These are phyloP conservation scores for Silene uniflora DNA, from an alignment of 148 eudicot genomes.

Conservation along the genomic window DNA sequence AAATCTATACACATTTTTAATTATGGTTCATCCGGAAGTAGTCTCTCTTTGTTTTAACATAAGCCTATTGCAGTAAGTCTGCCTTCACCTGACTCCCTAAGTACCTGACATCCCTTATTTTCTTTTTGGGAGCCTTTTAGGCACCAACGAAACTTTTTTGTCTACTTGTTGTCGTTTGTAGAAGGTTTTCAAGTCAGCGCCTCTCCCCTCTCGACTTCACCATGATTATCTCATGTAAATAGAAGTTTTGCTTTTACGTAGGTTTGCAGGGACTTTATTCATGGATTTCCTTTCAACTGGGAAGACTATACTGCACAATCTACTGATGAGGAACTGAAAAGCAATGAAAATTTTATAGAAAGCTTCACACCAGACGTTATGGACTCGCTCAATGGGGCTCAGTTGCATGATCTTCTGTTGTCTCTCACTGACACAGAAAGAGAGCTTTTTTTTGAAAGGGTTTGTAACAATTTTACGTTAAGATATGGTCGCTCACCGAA, in stretches of 20 bases:
- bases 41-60: background rate
- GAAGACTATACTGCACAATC: conserved; percentile 37
- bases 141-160: no score
- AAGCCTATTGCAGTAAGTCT: background rate
- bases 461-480: conserved; percentile 9
- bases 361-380: conserved; percentile 18
- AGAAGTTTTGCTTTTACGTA: conserved; percentile 20
- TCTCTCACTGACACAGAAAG: conserved; percentile 21
- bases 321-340: conserved; percentile 27
- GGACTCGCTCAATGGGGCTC: conserved; percentile 23
- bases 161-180: no score
- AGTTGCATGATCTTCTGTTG: conserved; percentile 29
- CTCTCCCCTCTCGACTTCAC: background rate
- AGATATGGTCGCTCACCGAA: background rate
- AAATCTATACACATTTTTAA: background rate
- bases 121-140: background rate
- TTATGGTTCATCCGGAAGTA: background rate
- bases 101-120: background rate
- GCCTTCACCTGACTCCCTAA: no score
- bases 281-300: conserved; percentile 64
- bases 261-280: conserved; percentile 46
- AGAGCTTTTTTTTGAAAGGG: conserved; percentile 9
- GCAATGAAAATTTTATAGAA: background rate
- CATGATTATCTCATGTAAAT: background rate
- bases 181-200: background rate